phyloP scores from a whole-genome alignment of 2,329 filamentous ascomycete genomes.

The Pseudopithomyces maydicus region DNA sequence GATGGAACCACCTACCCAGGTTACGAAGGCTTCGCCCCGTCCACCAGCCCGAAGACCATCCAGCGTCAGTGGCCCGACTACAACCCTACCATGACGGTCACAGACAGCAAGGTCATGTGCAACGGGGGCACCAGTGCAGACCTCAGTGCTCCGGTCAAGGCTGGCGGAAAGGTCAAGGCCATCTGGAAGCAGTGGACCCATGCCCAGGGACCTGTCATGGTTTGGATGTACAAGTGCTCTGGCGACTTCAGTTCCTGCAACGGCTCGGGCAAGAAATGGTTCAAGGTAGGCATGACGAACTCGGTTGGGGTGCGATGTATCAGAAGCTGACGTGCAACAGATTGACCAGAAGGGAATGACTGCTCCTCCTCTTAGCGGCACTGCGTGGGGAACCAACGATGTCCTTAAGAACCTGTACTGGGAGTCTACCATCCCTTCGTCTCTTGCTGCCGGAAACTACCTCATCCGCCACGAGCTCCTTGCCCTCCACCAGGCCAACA shows the following conservation, averaged over 20 bases:
- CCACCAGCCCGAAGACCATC: conserved; percentile 57
- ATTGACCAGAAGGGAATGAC: conserved; percentile 59
- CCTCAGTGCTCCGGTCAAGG: conserved; percentile 53
- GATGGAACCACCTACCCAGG: conserved; percentile 40
- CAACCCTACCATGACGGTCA: conserved; percentile 58
- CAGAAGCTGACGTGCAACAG: conserved; percentile 10
- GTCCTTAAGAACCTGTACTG: conserved; percentile 57
- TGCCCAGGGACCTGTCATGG: conserved; percentile 63
- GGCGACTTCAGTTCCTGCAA: conserved; percentile 55
- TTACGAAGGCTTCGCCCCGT: conserved; percentile 59
- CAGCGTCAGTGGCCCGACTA: conserved; percentile 64
- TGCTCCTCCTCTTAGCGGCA: conserved; percentile 52
- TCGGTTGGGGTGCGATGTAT: background rate
- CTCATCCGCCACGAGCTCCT: conserved; percentile 60
- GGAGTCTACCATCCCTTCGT: conserved; percentile 58
- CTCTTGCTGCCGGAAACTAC: conserved; percentile 43
- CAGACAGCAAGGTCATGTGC: conserved; percentile 59
- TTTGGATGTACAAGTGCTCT: conserved; percentile 59
- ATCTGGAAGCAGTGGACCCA: conserved; percentile 65
- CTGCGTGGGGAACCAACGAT: conserved; percentile 56
- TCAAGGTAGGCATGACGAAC: conserved; percentile 50
- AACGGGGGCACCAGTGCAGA: conserved; percentile 53
- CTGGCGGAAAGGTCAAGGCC: conserved; percentile 58
- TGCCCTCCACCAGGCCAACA: conserved; percentile 60
- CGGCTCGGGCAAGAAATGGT: conserved; percentile 60